A percentile compares a stretch with the other conserved stretches of the same genome.
Evolutionary conservation across 306 rosid genomes (phyloP).

Genomic region (Vicia sativa): DNA sequence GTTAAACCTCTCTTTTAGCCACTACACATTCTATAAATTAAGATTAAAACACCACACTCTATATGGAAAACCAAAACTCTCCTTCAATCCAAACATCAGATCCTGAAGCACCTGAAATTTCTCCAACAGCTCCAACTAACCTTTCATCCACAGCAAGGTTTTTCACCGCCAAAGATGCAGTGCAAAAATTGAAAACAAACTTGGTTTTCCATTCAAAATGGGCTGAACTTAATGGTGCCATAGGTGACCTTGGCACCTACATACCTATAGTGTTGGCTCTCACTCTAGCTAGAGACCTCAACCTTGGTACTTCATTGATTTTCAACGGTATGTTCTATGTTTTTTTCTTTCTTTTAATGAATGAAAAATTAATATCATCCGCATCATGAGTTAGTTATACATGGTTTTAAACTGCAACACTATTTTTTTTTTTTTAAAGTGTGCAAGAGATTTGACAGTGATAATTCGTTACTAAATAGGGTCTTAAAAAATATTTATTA

Average conservation of each 20-base stretch:
- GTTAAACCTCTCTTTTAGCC: neutral
- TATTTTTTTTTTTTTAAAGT: too few species aligned
- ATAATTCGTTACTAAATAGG: too few species aligned
- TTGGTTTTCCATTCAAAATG: conserved; percentile 19
- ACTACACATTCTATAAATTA: neutral
- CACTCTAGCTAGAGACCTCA: conserved; percentile 21
- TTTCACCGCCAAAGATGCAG: neutral
- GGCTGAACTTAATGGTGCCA: conserved; percentile 30
- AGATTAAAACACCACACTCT: neutral
- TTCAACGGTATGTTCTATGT: conserved; percentile 1
- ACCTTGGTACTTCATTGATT: conserved; percentile 21
- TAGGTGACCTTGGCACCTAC: conserved; percentile 31
- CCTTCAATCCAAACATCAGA: conserved; percentile 17
- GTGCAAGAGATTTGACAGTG: too few species aligned
- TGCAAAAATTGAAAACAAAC: conserved; percentile 9
- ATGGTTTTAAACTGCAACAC: too few species aligned
- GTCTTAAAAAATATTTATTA: too few species aligned
- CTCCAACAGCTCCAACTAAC: neutral
- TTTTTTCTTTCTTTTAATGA: neutral
- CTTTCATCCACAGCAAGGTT: too few species aligned
- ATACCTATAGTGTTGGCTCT: conserved; percentile 23
- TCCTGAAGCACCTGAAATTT: conserved; percentile 26
- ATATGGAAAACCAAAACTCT: conserved; percentile 29
- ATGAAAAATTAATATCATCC: neutral
- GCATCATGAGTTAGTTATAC: neutral